phyloP scores from a whole-genome alignment of 2,329 filamentous ascomycete species.

The Teratosphaeria gauchensis region DNA sequence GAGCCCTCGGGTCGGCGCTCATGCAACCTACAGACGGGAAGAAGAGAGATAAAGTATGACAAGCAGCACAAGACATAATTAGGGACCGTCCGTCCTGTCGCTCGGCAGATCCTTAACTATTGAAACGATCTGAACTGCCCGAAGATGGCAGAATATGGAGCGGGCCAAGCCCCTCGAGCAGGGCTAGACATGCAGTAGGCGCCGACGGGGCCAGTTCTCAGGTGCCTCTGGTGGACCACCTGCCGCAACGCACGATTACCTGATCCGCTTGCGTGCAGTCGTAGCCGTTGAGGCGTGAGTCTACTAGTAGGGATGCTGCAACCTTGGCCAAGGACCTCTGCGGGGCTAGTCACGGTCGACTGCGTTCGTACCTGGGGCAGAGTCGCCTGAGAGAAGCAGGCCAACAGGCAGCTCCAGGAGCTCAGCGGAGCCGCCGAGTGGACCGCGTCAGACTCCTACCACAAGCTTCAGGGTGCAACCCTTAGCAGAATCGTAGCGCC shows the following conservation, averaged over 20 bases:
- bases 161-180: constrained; percentile 19
- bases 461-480: neutral
- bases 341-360: constrained; percentile 20
- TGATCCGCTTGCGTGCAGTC: constrained; percentile 22
- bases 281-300: constrained; percentile 20
- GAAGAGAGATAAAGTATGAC: constrained; percentile 9
- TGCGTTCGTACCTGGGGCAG: constrained; percentile 19
- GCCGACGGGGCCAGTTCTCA: constrained; percentile 16
- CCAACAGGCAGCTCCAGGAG: neutral
- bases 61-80: constrained; percentile 8
- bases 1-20: constrained; percentile 7
- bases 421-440: neutral
- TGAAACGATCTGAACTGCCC: constrained; percentile 15
- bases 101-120: constrained; percentile 15
- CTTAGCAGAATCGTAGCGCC: neutral
- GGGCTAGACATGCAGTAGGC: constrained; percentile 24
- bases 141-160: constrained; percentile 7
- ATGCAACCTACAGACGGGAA: neutral
- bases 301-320: constrained; percentile 13
- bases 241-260: constrained; percentile 16
- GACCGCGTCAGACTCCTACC: neutral
- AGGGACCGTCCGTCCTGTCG: constrained; percentile 15
- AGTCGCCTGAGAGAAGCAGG: neutral
- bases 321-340: constrained; percentile 19
- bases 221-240: constrained; percentile 13